Base-by-base conservation (phyloP, 768 basidiomycete species). In the Suillus subalutaceus region DNA sequence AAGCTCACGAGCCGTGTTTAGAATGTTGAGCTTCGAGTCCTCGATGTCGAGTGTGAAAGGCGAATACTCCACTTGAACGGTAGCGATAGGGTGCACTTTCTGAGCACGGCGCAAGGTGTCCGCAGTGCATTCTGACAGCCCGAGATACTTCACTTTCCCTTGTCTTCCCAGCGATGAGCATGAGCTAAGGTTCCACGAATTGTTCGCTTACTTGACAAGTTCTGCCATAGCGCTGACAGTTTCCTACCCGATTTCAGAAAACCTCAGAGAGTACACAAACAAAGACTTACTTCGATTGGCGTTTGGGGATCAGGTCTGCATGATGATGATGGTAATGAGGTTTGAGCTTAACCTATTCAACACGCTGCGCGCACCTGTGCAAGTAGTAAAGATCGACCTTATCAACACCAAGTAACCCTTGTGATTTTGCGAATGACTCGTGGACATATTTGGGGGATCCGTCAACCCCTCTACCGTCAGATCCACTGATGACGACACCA, bases 31-130 rank as follows among this genome's bases (percentile, higher is more conserved):
- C 66, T 80, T 78, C 9, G 77, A 73, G 64, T 81, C 77, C 69
- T 86, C 84, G 59, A 85, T 80, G 46, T 83, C 81, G 9, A 85
- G 75, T 4, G 78, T 79, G 69, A 85, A 84, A 1, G 85, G 81
- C 0, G 83, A 84, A 68, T 85, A 86, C 65, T 86, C 84, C 38
- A 85, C 76, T 72, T 86, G 83, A 12, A 86, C 72, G 0, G 83
- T 82, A 1, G 83, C 65, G 38, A 86, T 85, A 8, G 84, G 84
- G 61, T 86, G 85, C 12, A 86, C 72, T 9, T 81, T 79, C 46
- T 80, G 80, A 13, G 85, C 86, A 18, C 86, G 81, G 32, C 84
- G 81, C 32, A 88, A 77, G 2, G 84, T 83, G 4, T 66, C 64
- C 1, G 81, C 77, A 3, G 83, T 83, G 64, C 80, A 75, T 70